Conservation (phyloP, 208 protist species). For the Crithidia fasciculata region DNA sequence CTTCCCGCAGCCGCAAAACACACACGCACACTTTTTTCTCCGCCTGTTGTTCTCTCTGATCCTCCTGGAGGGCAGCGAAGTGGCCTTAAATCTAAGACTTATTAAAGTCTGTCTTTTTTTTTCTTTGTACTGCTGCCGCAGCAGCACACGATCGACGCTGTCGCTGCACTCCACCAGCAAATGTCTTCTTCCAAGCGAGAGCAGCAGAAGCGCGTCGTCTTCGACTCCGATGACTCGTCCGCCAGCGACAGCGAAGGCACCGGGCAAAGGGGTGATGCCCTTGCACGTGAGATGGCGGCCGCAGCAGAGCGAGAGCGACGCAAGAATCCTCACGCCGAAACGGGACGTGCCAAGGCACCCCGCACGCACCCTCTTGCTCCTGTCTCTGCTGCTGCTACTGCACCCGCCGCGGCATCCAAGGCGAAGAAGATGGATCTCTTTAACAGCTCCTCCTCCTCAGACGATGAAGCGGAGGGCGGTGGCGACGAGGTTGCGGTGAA, state of each 20-base stretch:
- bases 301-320: conserved; percentile 50
- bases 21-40: too few species aligned
- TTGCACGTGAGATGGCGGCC: conserved; percentile 55
- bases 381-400: background rate
- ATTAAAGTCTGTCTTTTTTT: too few species aligned
- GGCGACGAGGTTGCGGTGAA: background rate
- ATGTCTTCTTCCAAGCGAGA: background rate
- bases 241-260: conserved; percentile 27
- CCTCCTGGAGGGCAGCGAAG: too few species aligned
- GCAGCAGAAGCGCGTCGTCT: conserved; percentile 21
- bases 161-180: background rate
- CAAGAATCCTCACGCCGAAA: conserved; percentile 76
- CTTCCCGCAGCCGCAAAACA: too few species aligned
- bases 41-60: too few species aligned
- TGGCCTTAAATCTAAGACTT: too few species aligned
- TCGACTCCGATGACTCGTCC: conserved; percentile 43
- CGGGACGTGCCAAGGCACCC: conserved; percentile 47
- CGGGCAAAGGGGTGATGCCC: conserved; percentile 14
- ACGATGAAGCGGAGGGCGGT: conserved; percentile 16
- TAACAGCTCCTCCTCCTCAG: conserved; percentile 28
- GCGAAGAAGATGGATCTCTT: conserved; percentile 44
- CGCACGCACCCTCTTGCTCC: conserved; percentile 33
- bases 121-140: background rate
- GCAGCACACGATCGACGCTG: background rate
- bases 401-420: conserved; percentile 6